Conservation (phyloP, 345 rosid species). For the Aquilaria sinensis region DNA sequence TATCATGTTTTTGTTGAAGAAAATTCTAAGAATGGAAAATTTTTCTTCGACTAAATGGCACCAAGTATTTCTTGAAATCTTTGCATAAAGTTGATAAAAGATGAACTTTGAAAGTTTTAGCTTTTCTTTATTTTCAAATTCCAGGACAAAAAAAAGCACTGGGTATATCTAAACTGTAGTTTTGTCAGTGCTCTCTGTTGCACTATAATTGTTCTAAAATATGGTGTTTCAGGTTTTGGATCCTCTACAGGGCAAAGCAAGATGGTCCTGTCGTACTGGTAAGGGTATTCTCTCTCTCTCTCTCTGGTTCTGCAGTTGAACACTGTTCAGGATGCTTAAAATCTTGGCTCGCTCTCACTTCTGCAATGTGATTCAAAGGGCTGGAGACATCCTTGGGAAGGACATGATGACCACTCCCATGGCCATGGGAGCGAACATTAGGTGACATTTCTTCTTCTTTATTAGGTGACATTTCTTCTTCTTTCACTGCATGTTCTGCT, state of each 20-base stretch:
- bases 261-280: constrained; percentile 97
- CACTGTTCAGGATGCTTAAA: background rate
- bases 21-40: no score
- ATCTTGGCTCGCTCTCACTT: constrained; percentile 5
- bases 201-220: constrained; percentile 3
- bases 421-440: constrained; percentile 63
- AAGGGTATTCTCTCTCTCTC: constrained; percentile 14
- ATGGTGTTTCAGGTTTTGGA: constrained; percentile 77
- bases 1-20: no score
- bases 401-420: constrained; percentile 66
- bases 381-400: constrained; percentile 99
- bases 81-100: no score
- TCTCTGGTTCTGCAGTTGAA: background rate
- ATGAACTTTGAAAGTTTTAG: no score
- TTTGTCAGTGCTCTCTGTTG: background rate
- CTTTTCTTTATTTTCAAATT: no score
- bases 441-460: constrained; percentile 26
- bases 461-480: constrained; percentile 39
- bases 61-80: no score
- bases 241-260: constrained; percentile 89
- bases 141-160: no score
- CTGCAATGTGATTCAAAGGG: constrained; percentile 40
- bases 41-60: no score
- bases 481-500: background rate
- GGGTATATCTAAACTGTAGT: no score